phyloP scores from a whole-genome alignment of 768 basidiomycete species.

The Naganishia randhawae region DNA sequence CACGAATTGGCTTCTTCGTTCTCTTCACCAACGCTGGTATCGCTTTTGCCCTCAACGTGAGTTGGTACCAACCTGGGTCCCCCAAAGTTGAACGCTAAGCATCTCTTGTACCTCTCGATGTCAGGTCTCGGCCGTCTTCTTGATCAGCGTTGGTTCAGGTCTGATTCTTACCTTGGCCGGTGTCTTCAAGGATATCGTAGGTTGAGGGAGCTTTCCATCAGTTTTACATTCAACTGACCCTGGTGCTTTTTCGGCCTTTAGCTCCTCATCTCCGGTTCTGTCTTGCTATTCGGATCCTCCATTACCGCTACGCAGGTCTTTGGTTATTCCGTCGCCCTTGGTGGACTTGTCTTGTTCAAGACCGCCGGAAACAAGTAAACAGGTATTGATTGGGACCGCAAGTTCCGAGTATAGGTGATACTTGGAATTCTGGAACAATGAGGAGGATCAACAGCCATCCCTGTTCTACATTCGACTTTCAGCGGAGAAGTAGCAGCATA shows the following conservation, averaged over 20 bases:
- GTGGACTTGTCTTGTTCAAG: slow-evolving; percentile 80
- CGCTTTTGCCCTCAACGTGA: slow-evolving; percentile 78
- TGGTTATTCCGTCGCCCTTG: slow-evolving; percentile 74
- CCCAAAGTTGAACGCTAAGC: neutral
- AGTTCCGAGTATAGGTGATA: neutral
- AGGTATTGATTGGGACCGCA: neutral
- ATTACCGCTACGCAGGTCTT: slow-evolving; percentile 82
- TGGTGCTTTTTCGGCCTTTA: slow-evolving; percentile 14
- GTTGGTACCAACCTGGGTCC: slow-evolving; percentile 9
- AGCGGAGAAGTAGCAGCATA: neutral
- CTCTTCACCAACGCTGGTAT: slow-evolving; percentile 78
- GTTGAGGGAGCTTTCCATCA: slow-evolving; percentile 6
- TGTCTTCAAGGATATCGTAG: slow-evolving; percentile 70
- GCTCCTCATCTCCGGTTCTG: slow-evolving; percentile 84
- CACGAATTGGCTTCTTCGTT: slow-evolving; percentile 62
- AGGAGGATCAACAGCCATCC: neutral
- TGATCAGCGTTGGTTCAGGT: slow-evolving; percentile 74
- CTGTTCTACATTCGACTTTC: neutral
- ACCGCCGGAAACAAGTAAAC: slow-evolving; percentile 53
- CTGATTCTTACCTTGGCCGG: slow-evolving; percentile 89
- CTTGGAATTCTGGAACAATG: neutral
- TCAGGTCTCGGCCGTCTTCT: slow-evolving; percentile 80
- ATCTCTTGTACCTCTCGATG: neutral
- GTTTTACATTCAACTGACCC: neutral
- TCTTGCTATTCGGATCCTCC: slow-evolving; percentile 72